These are phyloP conservation scores for Gynandropsis gynandra DNA, from an alignment of 345 rosid genomes.

Conservation along the genomic window DNA sequence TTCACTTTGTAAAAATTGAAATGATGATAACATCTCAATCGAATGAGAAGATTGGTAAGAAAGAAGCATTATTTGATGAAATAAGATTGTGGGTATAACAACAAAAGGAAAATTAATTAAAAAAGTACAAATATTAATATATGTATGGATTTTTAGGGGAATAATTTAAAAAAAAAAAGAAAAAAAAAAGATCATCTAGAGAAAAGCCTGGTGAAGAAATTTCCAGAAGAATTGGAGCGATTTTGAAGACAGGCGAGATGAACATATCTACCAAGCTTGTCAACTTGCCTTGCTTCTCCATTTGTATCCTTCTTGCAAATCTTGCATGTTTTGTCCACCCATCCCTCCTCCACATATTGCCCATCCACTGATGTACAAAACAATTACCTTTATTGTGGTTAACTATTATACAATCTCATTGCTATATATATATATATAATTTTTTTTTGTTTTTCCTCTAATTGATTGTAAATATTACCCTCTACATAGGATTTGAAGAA, in stretches of 20 bases:
- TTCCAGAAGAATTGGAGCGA: slow-evolving; percentile 43
- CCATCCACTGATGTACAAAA: slow-evolving; percentile 53
- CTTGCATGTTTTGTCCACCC: slow-evolving; percentile 95
- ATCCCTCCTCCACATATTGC: slow-evolving; percentile 51
- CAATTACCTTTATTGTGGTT: neutral
- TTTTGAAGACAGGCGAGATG: slow-evolving; percentile 64
- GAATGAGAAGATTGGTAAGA: too few species aligned
- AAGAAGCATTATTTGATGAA: too few species aligned
- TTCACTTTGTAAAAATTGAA: too few species aligned
- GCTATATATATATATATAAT: neutral
- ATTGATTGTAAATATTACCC: slow-evolving; percentile 50
- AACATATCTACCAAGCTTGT: slow-evolving; percentile 66
- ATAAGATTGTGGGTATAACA: too few species aligned
- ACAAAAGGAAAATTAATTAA: too few species aligned
- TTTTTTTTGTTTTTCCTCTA: neutral
- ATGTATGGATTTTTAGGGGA: too few species aligned
- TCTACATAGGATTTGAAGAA: slow-evolving; percentile 87
- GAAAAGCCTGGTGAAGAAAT: slow-evolving; percentile 69
- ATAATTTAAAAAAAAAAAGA: slow-evolving; percentile 1
- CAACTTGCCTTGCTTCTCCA: slow-evolving; percentile 74
- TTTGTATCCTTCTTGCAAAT: slow-evolving; percentile 78
- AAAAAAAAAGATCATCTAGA: slow-evolving; percentile 29
- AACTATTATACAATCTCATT: neutral
- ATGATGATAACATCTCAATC: too few species aligned
- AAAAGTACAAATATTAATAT: too few species aligned